Base-by-base conservation (phyloP, 192 early-diverging fungal species). In the Coemansia biformis region DNA sequence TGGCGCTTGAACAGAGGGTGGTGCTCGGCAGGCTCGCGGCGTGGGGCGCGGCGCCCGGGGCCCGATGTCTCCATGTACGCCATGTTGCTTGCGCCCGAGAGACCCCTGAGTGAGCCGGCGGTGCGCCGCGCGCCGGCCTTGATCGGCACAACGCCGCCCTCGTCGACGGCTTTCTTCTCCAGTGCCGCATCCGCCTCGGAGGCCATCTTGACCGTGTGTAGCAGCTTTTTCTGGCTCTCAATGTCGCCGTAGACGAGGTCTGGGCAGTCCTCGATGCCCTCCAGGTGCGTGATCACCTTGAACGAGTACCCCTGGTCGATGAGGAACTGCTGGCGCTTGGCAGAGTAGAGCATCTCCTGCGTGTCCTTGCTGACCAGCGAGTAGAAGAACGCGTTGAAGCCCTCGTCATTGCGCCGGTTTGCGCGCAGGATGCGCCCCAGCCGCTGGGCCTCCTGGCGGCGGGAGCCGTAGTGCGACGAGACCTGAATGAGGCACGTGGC, bases 241-340 rank as follows among this genome's bases (percentile, higher is more conserved):
- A 78, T 67, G 3, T 82, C 83, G 44, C 77, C 64, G 43, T 90
- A 96, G 0, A 88, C 89, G 13, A 96, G 66, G 18, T 83, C 81
- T 1, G 81, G 75, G 34, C 85, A 82, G 18, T 70, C 80, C 10
- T 92, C 89, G 77, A 94, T 89, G 8, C 93, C 94, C 50, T 94
- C 93, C 32, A 99, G 78, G 19, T 89, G 81, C 28, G 93, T 96
- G 51, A 99, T 98, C 26, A 97, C 88, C 73, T 96, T 97, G 78
- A 96, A 98, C n/a, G 91, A 85, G 70, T 99, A 98, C 0, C 97
- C 97, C 63, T 99, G 97, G 72, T 99, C 95, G 39, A 99, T 91
- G 54, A 99, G 67, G 70, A 99, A 99, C 68, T 98, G 97, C 69
- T 99, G 97, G 16, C 95, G 82, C 69, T 98, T 98, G 26, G 91